These are phyloP conservation scores for Ilyonectria destructans DNA, from an alignment of 2,329 filamentous ascomycete genomes.

Conservation along the genomic window DNA sequence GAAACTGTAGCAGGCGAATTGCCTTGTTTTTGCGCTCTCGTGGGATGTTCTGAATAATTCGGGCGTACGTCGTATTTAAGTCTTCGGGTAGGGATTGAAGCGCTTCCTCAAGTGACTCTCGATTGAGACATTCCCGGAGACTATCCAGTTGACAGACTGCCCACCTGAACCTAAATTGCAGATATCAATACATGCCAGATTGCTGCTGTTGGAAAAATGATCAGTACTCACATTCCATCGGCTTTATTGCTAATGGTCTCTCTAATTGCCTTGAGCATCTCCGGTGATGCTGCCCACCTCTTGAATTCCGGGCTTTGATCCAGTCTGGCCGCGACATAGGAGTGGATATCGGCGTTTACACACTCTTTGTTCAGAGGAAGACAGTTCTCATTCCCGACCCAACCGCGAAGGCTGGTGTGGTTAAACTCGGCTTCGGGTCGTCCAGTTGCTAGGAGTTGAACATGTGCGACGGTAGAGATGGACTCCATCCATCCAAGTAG, in stretches of 20 bases:
- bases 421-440: conserved; percentile 42
- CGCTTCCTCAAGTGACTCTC: conserved; percentile 26
- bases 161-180: conserved; percentile 46
- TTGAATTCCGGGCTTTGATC: conserved; percentile 36
- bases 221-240: conserved; percentile 51
- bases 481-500: conserved; percentile 41
- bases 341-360: conserved; percentile 38
- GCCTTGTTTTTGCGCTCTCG: conserved; percentile 24
- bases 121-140: conserved; percentile 36
- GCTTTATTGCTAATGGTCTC: conserved; percentile 38
- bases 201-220: not conserved
- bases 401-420: conserved; percentile 11
- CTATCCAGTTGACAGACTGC: conserved; percentile 49
- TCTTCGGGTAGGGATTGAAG: conserved; percentile 37
- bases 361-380: conserved; percentile 33
- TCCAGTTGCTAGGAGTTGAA: conserved; percentile 35
- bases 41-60: conserved; percentile 40
- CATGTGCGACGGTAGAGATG: conserved; percentile 9
- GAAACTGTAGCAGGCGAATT: conserved; percentile 45
- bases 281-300: conserved; percentile 32
- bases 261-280: conserved; percentile 31
- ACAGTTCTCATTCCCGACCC: conserved; percentile 38
- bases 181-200: not conserved
- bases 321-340: conserved; percentile 32
- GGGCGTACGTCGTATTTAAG: conserved; percentile 43